phyloP scores from a whole-genome alignment of 2,329 filamentous ascomycete species.

The Chaetomiaceae sp. region DNA sequence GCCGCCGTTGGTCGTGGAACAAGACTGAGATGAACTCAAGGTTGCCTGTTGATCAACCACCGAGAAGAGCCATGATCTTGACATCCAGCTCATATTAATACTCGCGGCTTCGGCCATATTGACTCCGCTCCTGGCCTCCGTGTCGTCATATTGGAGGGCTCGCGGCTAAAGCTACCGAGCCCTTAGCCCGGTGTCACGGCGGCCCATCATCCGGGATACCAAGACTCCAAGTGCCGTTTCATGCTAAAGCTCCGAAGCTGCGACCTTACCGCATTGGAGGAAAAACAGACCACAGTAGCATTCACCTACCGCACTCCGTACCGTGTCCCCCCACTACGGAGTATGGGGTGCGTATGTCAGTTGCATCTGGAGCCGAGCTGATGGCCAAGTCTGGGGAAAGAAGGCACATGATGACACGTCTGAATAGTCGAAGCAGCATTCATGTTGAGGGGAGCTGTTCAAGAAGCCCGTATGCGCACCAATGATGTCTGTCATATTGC shows the following conservation, averaged over 20 bases:
- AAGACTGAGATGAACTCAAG: neutral
- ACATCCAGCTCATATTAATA: neutral
- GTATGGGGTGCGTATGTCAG: too few species aligned
- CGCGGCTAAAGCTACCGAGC: conserved; percentile 8
- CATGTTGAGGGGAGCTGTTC: too few species aligned
- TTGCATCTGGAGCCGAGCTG: too few species aligned
- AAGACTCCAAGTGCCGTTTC: neutral
- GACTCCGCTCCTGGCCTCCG: neutral
- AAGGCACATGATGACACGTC: too few species aligned
- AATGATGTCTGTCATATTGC: too few species aligned
- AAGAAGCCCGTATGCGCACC: too few species aligned
- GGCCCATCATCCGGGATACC: neutral
- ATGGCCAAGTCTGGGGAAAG: too few species aligned
- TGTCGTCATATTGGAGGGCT: neutral
- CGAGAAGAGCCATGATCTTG: too few species aligned
- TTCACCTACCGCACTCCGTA: too few species aligned
- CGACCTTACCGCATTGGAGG: conserved; percentile 6
- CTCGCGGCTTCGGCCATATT: neutral
- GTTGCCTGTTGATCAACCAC: too few species aligned
- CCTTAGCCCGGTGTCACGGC: neutral
- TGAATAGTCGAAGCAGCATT: too few species aligned
- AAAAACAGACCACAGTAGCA: conserved; percentile 1
- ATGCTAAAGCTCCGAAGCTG: neutral
- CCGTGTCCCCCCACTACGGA: too few species aligned
- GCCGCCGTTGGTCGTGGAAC: neutral